Evolutionary conservation across 225 moss, liverwort and hornwort genomes (phyloP).

Genomic region (Straminergon stramineum): DNA sequence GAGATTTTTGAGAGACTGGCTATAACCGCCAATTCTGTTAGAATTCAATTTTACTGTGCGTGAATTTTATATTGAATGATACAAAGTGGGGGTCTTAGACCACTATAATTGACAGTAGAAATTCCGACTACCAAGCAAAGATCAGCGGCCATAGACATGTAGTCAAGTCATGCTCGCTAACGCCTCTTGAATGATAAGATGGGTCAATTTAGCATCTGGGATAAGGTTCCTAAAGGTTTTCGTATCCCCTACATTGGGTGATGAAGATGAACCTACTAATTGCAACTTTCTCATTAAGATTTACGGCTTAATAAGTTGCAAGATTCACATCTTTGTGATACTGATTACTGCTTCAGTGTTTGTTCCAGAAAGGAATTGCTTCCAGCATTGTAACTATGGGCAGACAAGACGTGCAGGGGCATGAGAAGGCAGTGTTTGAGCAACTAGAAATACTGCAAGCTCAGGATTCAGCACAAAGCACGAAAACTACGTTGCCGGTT

Average conservation of each 20-base stretch:
- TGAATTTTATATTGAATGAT: background rate
- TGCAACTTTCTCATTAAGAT: background rate
- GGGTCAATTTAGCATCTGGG: background rate
- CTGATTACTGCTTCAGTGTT: background rate
- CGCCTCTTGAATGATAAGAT: background rate
- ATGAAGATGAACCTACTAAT: background rate
- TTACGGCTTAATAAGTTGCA: background rate
- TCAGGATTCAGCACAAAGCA: slow-evolving; percentile 14
- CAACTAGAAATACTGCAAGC: slow-evolving; percentile 31
- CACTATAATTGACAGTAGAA: background rate
- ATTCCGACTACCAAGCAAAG: background rate
- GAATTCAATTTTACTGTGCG: background rate
- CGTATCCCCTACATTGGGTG: background rate
- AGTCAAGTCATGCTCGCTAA: too few relatives aligned
- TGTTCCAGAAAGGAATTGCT: slow-evolving; percentile 4
- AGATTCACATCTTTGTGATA: background rate
- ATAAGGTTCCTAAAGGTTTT: background rate
- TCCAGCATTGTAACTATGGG: background rate
- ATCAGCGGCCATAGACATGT: background rate
- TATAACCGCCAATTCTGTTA: background rate
- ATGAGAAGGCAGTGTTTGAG: slow-evolving; percentile 10
- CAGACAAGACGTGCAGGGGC: slow-evolving; percentile 7
- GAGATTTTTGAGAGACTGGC: background rate
- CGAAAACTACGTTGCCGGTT: background rate
- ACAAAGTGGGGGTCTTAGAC: background rate